Evolutionary conservation across 768 basidiomycete species (phyloP).

Genomic region (Auricularia sp.): DNA sequence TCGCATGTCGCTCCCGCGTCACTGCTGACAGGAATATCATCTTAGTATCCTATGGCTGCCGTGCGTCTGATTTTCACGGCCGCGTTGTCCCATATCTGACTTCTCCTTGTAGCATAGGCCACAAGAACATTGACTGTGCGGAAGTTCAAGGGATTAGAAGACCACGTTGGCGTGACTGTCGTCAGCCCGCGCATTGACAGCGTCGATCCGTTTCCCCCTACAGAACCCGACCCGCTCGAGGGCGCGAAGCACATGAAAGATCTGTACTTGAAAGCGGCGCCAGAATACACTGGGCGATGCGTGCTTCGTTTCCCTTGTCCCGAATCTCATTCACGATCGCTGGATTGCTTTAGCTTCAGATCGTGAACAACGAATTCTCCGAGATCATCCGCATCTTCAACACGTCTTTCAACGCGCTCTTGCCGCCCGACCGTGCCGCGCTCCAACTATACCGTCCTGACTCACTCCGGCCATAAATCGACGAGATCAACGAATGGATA

Average conservation of each 20-base stretch:
- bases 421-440: conserved; percentile 40
- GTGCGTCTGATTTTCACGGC: conserved; percentile 23
- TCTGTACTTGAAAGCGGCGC: conserved; percentile 69
- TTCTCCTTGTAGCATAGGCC: no score
- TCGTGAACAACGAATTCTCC: conserved; percentile 93
- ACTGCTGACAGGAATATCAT: conserved; percentile 54
- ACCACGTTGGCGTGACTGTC: conserved; percentile 67
- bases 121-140: conserved; percentile 45
- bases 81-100: no score
- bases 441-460: conserved; percentile 66
- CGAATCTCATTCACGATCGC: not conserved
- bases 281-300: conserved; percentile 60
- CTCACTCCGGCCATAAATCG: conserved; percentile 62
- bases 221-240: conserved; percentile 69
- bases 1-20: no score
- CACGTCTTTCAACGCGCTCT: conserved; percentile 62
- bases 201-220: conserved; percentile 53
- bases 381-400: conserved; percentile 96
- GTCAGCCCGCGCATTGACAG: conserved; percentile 83
- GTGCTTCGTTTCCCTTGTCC: conserved; percentile 11
- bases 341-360: conserved; percentile 44
- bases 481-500: conserved; percentile 76
- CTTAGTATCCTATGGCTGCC: conserved; percentile 81
- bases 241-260: conserved; percentile 67
- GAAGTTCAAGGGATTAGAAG: conserved; percentile 86